Evolutionary conservation across 1,284 basidiomycete genomes (phyloP), one percentile per base, ranked within the genome.

Genomic region (Malassezia sp.): DNA sequence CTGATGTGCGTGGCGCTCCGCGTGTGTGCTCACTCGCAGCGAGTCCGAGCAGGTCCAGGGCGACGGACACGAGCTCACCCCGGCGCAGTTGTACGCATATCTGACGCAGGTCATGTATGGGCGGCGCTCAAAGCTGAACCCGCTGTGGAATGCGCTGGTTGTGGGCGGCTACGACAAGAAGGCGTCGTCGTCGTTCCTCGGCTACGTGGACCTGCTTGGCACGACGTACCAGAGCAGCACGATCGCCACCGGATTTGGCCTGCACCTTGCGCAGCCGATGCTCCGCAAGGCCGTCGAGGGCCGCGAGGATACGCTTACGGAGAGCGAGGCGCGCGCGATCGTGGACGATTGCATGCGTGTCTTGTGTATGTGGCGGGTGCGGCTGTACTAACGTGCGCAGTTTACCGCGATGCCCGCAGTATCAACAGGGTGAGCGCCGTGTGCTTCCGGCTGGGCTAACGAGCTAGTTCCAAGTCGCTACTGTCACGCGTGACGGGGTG

Each of bases 401-500:
- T 84, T 75, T 99, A 99, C 74, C 80, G 91, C 37, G 93, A 99
- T 67, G 91, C 91, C 2, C 79, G 93, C 63, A 88, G 84, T 75
- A 75, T 93, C 71, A 87, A 97, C 78, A 90, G 96, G 79, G 89
- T 87, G 54, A n/a, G n/a, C n/a, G n/a, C n/a, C n/a, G n/a, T n/a
- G n/a, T n/a, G n/a, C n/a, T n/a, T n/a, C n/a, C 31, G 77, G 71
- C 17, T 10, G n/a, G 14, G 8, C 35, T 28, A 21, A 31, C 35
- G 18, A 22, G n/a, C 14, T 54, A 93, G 88, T 97, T 84, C 74
- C 89, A 96, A 84, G 79, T 96, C 52, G 90, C 89, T 7, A 87
- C 79, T 2, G 80, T 96, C 55, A 90, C 84, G 3, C 79, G 75
- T 24, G 74, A 78, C 3, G 90, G 91, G 3, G 78, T 84, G 23